Evolutionary conservation across 805 yeast genomes (phyloP).

Genomic region (Saturnispora besseyi): DNA sequence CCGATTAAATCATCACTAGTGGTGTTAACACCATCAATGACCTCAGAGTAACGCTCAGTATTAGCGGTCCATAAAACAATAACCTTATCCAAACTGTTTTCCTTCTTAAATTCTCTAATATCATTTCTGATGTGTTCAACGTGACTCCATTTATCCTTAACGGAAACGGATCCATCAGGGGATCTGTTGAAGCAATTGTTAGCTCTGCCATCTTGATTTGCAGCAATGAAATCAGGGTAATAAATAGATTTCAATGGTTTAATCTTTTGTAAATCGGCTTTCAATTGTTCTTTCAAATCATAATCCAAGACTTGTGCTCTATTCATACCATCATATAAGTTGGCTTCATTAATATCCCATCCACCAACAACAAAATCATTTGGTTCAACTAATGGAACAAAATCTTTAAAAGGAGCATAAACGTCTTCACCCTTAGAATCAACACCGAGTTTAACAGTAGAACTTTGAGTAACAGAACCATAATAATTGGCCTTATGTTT

Average conservation of each 20-base stretch:
- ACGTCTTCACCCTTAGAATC: slow-evolving; percentile 77
- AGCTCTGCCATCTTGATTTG: slow-evolving; percentile 88
- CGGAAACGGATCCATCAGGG: slow-evolving; percentile 38
- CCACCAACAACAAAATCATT: slow-evolving; percentile 87
- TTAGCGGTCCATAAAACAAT: slow-evolving; percentile 95
- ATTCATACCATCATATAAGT: slow-evolving; percentile 69
- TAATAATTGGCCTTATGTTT: slow-evolving; percentile 64
- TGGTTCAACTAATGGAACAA: slow-evolving; percentile 84
- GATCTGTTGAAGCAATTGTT: slow-evolving; percentile 67
- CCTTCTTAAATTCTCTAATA: slow-evolving; percentile 64
- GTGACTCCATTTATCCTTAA: slow-evolving; percentile 74
- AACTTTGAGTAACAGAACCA: slow-evolving; percentile 90
- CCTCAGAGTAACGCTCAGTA: slow-evolving; percentile 84
- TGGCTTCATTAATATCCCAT: slow-evolving; percentile 80
- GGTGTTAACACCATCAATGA: slow-evolving; percentile 76
- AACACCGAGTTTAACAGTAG: slow-evolving; percentile 84
- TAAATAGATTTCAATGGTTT: slow-evolving; percentile 78
- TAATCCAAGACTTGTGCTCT: slow-evolving; percentile 83
- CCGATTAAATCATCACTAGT: slow-evolving; percentile 70
- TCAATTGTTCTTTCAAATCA: slow-evolving; percentile 70
- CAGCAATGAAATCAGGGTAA: slow-evolving; percentile 95
- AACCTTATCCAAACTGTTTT: slow-evolving; percentile 73
- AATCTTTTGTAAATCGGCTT: slow-evolving; percentile 48
- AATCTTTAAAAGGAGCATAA: slow-evolving; percentile 83
- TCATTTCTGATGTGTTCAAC: slow-evolving; percentile 81